Conservation (phyloP, 2,329 filamentous ascomycete genomes). For the Colletotrichum brevisporum region DNA sequence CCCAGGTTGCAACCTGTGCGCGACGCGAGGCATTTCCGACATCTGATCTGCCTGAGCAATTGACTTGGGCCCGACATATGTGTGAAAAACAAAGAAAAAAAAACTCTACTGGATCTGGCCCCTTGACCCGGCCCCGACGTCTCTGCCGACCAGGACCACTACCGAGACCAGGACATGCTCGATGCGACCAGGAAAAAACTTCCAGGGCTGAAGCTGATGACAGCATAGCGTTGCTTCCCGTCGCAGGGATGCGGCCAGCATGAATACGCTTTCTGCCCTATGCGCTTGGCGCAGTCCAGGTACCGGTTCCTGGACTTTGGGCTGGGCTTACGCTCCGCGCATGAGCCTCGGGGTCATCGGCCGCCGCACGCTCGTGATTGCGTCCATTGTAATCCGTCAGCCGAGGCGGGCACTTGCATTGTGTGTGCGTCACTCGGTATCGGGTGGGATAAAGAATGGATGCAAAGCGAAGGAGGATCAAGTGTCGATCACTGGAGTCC, state of each 20-base stretch:
- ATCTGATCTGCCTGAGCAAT: conserved; percentile 13
- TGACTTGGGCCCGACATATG: conserved; percentile 1
- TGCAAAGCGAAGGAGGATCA: conserved; percentile 11
- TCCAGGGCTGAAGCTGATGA: conserved; percentile 36
- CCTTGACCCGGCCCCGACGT: not conserved
- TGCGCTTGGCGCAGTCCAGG: conserved; percentile 31
- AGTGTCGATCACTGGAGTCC: conserved; percentile 18
- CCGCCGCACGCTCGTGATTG: conserved; percentile 13
- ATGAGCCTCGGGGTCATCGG: conserved; percentile 21
- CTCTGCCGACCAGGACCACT: not conserved
- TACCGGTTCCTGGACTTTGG: conserved; percentile 29
- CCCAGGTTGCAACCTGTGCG: conserved; percentile 18
- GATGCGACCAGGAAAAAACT: conserved; percentile 1
- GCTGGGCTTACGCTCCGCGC: conserved; percentile 13
- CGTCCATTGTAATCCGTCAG: not conserved
- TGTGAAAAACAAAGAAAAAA: no score
- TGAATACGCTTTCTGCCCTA: conserved; percentile 22
- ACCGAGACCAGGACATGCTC: not conserved
- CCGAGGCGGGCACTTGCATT: not conserved
- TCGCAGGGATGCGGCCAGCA: conserved; percentile 33
- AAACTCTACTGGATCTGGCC: no score
- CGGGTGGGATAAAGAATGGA: not conserved
- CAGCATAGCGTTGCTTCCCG: conserved; percentile 37
- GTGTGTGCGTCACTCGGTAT: not conserved
- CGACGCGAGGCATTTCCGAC: not conserved